Percentiles rank a stretch among this genome's conserved stretches.
Conservation (phyloP, 2,329 filamentous ascomycete species). For the Phialemonium atrogriseum region DNA sequence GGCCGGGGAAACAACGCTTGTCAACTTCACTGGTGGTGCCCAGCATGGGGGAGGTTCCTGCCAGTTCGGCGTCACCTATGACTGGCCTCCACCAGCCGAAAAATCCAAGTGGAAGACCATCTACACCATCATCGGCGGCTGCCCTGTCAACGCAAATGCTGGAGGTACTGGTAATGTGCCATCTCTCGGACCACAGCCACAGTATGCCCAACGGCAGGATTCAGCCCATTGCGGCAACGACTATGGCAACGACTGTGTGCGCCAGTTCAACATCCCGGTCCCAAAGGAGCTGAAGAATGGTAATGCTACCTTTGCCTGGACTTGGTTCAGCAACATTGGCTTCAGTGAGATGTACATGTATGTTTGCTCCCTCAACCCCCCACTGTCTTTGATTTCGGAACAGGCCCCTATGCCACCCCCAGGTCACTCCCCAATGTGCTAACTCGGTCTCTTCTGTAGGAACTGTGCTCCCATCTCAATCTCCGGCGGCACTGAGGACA, state of each 20-base stretch:
- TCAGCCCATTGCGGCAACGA: constrained; percentile 13
- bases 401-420: no score
- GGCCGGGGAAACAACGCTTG: constrained; percentile 9
- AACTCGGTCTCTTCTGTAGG: constrained; percentile 15
- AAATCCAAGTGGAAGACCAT: constrained; percentile 20
- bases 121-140: constrained; percentile 23
- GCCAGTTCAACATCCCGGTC: constrained; percentile 18
- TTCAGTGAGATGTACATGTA: constrained; percentile 58
- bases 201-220: constrained; percentile 13
- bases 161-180: constrained; percentile 7
- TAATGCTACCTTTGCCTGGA: constrained; percentile 51
- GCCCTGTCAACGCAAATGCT: constrained; percentile 12
- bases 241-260: constrained; percentile 14
- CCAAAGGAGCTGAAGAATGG: constrained; percentile 17
- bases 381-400: no score
- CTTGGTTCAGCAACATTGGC: constrained; percentile 52
- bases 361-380: no score
- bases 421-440: no score
- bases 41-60: constrained; percentile 23
- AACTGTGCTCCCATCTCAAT: constrained; percentile 55
- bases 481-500: constrained; percentile 13
- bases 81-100: constrained; percentile 14
- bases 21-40: constrained; percentile 21
- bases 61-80: constrained; percentile 20
- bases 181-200: constrained; percentile 4